These are phyloP conservation scores for Fusarium concolor DNA, from an alignment of 2,329 filamentous ascomycete species.

Conservation along the genomic window DNA sequence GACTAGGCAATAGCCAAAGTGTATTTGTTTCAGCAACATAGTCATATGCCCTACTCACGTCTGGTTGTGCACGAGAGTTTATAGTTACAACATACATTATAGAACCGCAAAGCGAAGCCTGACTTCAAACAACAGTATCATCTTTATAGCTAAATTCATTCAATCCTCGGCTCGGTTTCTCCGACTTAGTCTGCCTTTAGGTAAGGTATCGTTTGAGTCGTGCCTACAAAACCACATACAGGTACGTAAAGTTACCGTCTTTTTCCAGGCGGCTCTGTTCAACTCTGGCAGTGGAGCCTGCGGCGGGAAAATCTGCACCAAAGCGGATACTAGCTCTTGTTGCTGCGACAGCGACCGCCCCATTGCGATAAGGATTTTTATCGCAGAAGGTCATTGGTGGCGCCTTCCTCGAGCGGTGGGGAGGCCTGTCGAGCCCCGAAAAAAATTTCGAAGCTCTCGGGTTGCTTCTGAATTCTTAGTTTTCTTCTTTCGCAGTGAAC, in stretches of 20 bases:
- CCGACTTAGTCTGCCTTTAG: background rate
- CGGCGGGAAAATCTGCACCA: slow-evolving; percentile 39
- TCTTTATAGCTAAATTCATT: no score
- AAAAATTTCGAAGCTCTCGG: slow-evolving; percentile 52
- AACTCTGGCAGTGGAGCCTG: slow-evolving; percentile 22
- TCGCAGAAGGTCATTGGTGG: slow-evolving; percentile 46
- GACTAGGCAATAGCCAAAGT: background rate
- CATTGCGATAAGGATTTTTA: slow-evolving; percentile 49
- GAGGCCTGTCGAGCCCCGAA: slow-evolving; percentile 38
- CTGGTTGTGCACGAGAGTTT: background rate
- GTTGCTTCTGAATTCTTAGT: slow-evolving; percentile 38
- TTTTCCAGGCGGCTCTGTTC: slow-evolving; percentile 13
- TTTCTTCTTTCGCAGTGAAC: slow-evolving; percentile 40
- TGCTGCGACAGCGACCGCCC: slow-evolving; percentile 51
- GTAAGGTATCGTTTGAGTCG: no score
- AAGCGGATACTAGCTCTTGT: slow-evolving; percentile 42
- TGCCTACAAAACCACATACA: no score
- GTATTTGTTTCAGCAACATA: background rate
- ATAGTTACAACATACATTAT: background rate
- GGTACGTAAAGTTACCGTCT: slow-evolving; percentile 17
- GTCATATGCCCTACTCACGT: background rate
- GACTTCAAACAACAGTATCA: background rate
- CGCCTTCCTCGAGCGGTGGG: slow-evolving; percentile 30
- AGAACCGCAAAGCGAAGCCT: background rate
- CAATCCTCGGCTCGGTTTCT: background rate